Conservation (phyloP, 2,329 filamentous ascomycete genomes). For the Esteya vermicola region DNA sequence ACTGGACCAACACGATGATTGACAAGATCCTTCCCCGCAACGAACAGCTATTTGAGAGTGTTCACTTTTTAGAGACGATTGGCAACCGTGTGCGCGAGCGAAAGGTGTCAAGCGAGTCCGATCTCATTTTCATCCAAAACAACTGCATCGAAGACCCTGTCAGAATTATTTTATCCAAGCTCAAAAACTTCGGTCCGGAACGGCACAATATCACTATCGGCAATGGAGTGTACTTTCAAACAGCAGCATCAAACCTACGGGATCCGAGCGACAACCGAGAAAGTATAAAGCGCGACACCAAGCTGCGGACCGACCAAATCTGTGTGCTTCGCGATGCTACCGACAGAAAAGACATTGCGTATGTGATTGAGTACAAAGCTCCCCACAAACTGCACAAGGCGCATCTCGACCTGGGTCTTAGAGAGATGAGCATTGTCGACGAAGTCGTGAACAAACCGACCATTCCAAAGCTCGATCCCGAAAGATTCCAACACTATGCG, state of each 20-base stretch:
- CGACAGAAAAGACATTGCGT: constrained; percentile 13
- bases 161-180: constrained; percentile 1
- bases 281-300: constrained; percentile 3
- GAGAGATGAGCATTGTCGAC: constrained; percentile 24
- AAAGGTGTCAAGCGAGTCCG: constrained; percentile 12
- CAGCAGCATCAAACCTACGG: constrained; percentile 1
- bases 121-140: constrained; percentile 12
- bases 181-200: neutral
- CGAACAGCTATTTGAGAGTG: no score
- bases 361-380: constrained; percentile 29
- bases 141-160: constrained; percentile 4
- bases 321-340: constrained; percentile 13
- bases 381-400: constrained; percentile 28
- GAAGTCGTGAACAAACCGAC: constrained; percentile 16
- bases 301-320: constrained; percentile 19
- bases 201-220: constrained; percentile 11
- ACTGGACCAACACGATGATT: no score
- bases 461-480: constrained; percentile 10
- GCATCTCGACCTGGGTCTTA: constrained; percentile 26
- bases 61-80: no score
- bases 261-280: neutral
- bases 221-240: constrained; percentile 14
- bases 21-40: no score
- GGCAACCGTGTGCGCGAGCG: constrained; percentile 11
- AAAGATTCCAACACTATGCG: constrained; percentile 3